Base-by-base conservation (phyloP, 345 rosid species). In the Rubroshorea leprosula region DNA sequence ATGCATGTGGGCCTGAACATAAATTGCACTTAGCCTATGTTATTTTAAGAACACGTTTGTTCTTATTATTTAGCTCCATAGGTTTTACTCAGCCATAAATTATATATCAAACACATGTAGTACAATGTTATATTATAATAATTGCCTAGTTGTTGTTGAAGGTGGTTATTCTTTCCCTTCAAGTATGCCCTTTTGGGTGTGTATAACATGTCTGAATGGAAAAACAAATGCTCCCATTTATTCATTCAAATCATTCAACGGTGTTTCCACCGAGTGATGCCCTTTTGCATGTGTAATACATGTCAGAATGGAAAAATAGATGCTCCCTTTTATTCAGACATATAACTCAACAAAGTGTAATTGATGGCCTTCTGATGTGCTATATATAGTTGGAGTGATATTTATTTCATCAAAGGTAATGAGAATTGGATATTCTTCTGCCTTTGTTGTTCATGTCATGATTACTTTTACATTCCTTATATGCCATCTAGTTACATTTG, bases 361-460 rank as follows among this genome's bases (percentile, higher is more conserved):
- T 44, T 44, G 10, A 12, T 5, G 19, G 10, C 8, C 64, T 18
- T 29, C 16, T 60, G 17, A 35, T 49, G 55, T 60, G 26, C 45
- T 23, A 14, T 31, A 21, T 12, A 29, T 48, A 46, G 6, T 26
- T 25, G 25, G 23, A 23, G 41, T 1, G 41, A 6, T 13, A 35
- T 35, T 35, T 35, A 35, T 35, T 35, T 35, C 9, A 35, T 35
- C 41, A 35, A 2, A 3, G 41, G 1, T 35, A 6, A 3, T 35
- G 12, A 35, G n/a, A 35, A 3, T 6, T 4, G 41, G 5, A 6
- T 35, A 27, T n/a, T 51, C 11, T 26, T 51, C 11, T 26, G 12
- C 22, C 64, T 31, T 56, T 53, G 14, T 39, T 55, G 6, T 18
- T 52, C 52, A 58, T 59, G 50, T 55, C 45, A 23, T 27, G 23